Base-by-base conservation (phyloP, 176 grass and related monocot genomes). In the Urochloa ruziziensis region DNA sequence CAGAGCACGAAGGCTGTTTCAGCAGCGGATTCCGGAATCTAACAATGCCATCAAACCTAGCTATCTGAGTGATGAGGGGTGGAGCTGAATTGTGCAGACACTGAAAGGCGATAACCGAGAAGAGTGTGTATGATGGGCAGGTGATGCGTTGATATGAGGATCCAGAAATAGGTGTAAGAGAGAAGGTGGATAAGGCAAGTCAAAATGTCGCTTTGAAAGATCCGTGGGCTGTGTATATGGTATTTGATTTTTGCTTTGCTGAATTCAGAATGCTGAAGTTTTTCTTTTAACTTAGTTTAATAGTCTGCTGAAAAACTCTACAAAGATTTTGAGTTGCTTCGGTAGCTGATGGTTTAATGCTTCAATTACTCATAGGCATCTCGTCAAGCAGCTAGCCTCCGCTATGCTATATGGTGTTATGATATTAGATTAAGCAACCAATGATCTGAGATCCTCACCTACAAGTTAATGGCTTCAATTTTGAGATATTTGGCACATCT, bases 31-130 rank as follows among this genome's bases (percentile, higher is more conserved):
- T 33, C 24, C 17, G 21, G 64, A 65, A 0, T 71, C 64, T 0
- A 85, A 71, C 25, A 35, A 60, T 37, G 16, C 66, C 53, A 65
- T 27, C 29, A 78, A 68, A 27, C 83, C 74, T 59, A 60, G 74
- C 52, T 70, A 2, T 10, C 28, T 78, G 15, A 85, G 63, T 8
- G 83, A 62, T 0, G 75, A 47, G 53, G 74, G 64, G 24, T 62
- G 83, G 83, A 4, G 25, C 54, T 44, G 73, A 84, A 34, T 32
- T 68, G 7, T 25, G 37, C 74, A 77, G 51, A 60, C 17, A 37
- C 63, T 85, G 83, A 24, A 56, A 7, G 29, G 19, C 1, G 37
- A 78, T 12, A 11, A 18, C 17, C 17, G 48, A 51, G 48, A 51
- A 51, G 16, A 19, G 48, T 19, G 48, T 19, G 17, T 51, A 30